These are phyloP conservation scores for Venturia oleaginea DNA, from an alignment of 2,329 filamentous ascomycete species.

Conservation along the genomic window DNA sequence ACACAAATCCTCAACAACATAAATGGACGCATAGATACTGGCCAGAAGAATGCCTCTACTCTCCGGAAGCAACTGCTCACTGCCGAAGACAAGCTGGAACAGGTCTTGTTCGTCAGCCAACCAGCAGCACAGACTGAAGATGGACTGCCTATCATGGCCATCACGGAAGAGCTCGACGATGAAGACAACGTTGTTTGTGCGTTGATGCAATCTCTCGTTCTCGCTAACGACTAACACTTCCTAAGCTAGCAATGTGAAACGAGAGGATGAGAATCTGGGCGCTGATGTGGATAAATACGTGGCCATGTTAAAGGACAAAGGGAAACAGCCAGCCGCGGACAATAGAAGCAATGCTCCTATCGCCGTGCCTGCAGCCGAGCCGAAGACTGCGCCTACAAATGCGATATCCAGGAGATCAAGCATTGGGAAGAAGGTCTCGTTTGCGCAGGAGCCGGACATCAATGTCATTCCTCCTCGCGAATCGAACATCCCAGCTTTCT, in stretches of 20 bases:
- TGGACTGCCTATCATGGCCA: constrained; percentile 14
- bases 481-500: neutral
- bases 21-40: constrained; percentile 67
- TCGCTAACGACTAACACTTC: neutral
- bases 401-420: neutral
- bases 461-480: constrained; percentile 4
- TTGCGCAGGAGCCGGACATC: constrained; percentile 4
- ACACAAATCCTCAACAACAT: constrained; percentile 60
- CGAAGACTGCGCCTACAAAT: neutral
- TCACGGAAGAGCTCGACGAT: constrained; percentile 15
- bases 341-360: neutral
- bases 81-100: constrained; percentile 61
- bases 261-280: neutral
- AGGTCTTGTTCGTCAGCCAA: constrained; percentile 46
- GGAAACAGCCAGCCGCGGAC: neutral
- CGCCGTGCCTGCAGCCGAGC: neutral
- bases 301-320: neutral
- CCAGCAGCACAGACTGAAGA: neutral
- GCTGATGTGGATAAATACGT: constrained; percentile 1
- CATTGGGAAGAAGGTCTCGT: neutral
- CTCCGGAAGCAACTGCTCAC: constrained; percentile 63
- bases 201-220: neutral
- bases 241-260: constrained; percentile 11
- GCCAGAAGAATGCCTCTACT: constrained; percentile 62
- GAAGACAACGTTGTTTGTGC: constrained; percentile 14